Evolutionary conservation across 1,284 basidiomycete species (phyloP).

Genomic region (Ganoderma lingzhi): DNA sequence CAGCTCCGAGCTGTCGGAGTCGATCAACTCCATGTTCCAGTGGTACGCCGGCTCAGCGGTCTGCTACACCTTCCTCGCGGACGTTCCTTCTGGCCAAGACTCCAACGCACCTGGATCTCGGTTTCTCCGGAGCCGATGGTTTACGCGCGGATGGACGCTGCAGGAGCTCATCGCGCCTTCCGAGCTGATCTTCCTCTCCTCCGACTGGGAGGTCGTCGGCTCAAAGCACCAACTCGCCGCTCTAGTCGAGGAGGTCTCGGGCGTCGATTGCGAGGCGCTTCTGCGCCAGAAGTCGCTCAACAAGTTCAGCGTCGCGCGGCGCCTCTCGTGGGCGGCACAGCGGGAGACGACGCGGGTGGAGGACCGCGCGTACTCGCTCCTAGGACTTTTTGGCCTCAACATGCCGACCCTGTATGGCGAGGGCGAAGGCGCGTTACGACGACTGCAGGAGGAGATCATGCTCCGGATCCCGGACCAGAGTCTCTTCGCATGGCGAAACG

Average conservation of each 20-base stretch:
- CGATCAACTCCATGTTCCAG: conserved; percentile 10
- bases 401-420: conserved; percentile 7
- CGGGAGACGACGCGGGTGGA: conserved; percentile 3
- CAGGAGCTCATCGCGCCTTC: conserved; percentile 9
- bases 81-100: neutral
- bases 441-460: conserved; percentile 13
- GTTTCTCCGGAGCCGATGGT: conserved; percentile 9
- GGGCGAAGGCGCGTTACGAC: neutral
- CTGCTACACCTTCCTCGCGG: conserved; percentile 5
- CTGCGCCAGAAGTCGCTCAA: neutral
- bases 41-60: neutral
- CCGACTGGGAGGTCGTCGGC: conserved; percentile 1
- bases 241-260: neutral
- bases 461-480: conserved; percentile 7
- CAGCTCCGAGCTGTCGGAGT: conserved; percentile 7
- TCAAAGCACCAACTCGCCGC: neutral
- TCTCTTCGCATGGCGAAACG: conserved; percentile 8
- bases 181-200: conserved; percentile 1
- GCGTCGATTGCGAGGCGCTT: neutral
- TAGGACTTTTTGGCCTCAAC: conserved; percentile 4
- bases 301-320: conserved; percentile 7
- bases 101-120: neutral
- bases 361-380: conserved; percentile 6
- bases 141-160: conserved; percentile 9
- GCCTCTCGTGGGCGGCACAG: conserved; percentile 3